Conservation (phyloP, 1,139 yeast species). For the Suhomyces bokatorum region DNA sequence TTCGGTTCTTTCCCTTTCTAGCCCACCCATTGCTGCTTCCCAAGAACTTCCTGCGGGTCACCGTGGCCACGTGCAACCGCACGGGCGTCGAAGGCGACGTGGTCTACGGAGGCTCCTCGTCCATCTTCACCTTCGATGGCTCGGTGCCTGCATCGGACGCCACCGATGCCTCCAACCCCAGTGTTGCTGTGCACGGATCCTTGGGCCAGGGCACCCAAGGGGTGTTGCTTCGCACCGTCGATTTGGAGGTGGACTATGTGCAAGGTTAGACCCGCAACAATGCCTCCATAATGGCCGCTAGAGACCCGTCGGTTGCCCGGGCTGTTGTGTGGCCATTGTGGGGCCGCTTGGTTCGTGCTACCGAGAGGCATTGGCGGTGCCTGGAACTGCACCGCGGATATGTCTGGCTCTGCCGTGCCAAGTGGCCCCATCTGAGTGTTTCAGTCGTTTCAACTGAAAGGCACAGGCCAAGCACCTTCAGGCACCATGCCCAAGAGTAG, state of each 20-base stretch:
- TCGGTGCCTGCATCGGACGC: constrained; percentile 21
- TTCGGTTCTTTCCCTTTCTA: constrained; percentile 68
- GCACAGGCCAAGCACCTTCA: no score
- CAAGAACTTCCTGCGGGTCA: constrained; percentile 27
- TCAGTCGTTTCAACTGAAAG: background rate
- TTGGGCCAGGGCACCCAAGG: constrained; percentile 67
- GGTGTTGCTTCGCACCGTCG: constrained; percentile 56
- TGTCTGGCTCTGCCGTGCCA: background rate
- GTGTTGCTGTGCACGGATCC: constrained; percentile 55
- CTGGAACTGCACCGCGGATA: background rate
- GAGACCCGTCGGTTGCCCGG: no score
- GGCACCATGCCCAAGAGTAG: no score
- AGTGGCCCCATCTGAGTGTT: no score
- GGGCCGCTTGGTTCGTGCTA: no score
- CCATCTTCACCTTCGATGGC: constrained; percentile 54
- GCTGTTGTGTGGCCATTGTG: no score
- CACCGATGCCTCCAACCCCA: constrained; percentile 38
- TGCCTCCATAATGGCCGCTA: no score
- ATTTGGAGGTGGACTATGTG: constrained; percentile 25
- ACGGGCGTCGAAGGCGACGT: constrained; percentile 72
- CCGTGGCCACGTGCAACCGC: constrained; percentile 63
- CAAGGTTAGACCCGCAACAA: background rate
- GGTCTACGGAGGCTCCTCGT: constrained; percentile 72
- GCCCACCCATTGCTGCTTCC: constrained; percentile 37
- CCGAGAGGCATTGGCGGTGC: background rate